Conservation (phyloP, 805 yeast species). For the Candida qinlingensis region DNA sequence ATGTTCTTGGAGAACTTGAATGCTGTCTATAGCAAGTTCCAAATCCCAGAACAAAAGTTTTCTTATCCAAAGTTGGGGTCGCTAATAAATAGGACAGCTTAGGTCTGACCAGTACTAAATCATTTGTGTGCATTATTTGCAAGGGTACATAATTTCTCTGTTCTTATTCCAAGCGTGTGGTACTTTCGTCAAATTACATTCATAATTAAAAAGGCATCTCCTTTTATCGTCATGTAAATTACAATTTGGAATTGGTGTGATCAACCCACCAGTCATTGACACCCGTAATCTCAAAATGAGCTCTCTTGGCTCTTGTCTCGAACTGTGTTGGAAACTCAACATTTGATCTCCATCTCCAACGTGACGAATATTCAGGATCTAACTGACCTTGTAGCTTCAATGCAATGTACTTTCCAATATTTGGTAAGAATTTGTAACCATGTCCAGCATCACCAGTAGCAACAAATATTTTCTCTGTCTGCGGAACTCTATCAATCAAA, state of each 20-base stretch:
- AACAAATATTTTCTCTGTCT: conserved; percentile 27
- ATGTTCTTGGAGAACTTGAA: conserved; percentile 4
- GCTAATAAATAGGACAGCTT: not conserved
- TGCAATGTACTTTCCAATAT: conserved; percentile 38
- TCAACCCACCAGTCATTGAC: conserved; percentile 14
- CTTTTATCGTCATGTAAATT: no score
- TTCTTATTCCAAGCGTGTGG: no score
- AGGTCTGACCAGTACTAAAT: no score
- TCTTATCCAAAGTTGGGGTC: conserved; percentile 2
- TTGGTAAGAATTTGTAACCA: conserved; percentile 42
- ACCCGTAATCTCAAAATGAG: conserved; percentile 15
- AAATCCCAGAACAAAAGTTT: conserved; percentile 7
- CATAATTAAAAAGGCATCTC: no score
- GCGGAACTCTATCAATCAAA: conserved; percentile 35
- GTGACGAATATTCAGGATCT: conserved; percentile 17
- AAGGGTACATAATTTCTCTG: no score
- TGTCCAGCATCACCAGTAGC: conserved; percentile 48
- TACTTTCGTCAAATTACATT: no score
- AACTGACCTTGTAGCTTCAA: conserved; percentile 29
- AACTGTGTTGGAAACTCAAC: conserved; percentile 15
- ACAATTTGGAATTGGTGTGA: not conserved
- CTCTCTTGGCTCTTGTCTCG: conserved; percentile 15
- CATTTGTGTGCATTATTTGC: no score
- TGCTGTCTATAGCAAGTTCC: conserved; percentile 2
- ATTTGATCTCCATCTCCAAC: conserved; percentile 30